Evolutionary conservation across 2,329 filamentous ascomycete genomes (phyloP).

Genomic region (Penicillium corylophilum): DNA sequence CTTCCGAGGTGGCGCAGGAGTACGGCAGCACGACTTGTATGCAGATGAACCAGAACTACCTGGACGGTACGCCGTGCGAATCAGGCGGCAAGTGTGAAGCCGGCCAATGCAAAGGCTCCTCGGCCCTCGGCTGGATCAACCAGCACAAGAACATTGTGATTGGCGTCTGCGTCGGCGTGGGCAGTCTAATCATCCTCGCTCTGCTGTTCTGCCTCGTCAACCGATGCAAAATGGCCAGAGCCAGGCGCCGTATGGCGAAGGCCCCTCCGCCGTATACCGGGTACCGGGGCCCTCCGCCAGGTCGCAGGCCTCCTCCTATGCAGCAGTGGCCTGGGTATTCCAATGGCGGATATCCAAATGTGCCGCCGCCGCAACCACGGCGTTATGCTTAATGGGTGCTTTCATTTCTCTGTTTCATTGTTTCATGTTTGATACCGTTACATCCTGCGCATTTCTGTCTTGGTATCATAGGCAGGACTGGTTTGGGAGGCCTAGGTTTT

Average conservation of each 20-base stretch:
- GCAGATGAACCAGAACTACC: conserved; percentile 76
- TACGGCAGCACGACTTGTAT: conserved; percentile 61
- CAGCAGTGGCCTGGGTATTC: conserved; percentile 25
- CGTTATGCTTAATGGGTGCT: conserved; percentile 28
- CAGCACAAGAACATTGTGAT: conserved; percentile 80
- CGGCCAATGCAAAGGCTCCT: conserved; percentile 72
- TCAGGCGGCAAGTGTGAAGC: conserved; percentile 77
- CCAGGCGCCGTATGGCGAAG: conserved; percentile 18
- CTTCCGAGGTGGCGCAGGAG: conserved; percentile 63
- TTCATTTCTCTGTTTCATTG: not conserved
- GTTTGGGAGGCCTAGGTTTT: not conserved
- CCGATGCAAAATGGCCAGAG: conserved; percentile 51
- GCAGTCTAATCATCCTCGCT: conserved; percentile 67
- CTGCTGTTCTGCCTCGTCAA: conserved; percentile 66
- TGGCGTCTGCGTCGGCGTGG: conserved; percentile 69
- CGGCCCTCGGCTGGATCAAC: conserved; percentile 71
- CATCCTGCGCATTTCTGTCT: conserved; percentile 2
- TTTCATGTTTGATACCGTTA: not conserved
- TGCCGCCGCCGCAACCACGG: conserved; percentile 19
- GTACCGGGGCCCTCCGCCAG: conserved; percentile 7
- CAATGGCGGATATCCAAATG: conserved; percentile 26
- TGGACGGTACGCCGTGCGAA: conserved; percentile 84
- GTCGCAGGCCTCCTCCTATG: conserved; percentile 5
- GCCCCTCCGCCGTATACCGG: conserved; percentile 10
- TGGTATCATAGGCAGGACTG: not conserved